Percentiles rank a stretch among this genome's conserved stretches.
Evolutionary conservation across 441 rosid species (phyloP).

Genomic region (Geranium incanum): DNA sequence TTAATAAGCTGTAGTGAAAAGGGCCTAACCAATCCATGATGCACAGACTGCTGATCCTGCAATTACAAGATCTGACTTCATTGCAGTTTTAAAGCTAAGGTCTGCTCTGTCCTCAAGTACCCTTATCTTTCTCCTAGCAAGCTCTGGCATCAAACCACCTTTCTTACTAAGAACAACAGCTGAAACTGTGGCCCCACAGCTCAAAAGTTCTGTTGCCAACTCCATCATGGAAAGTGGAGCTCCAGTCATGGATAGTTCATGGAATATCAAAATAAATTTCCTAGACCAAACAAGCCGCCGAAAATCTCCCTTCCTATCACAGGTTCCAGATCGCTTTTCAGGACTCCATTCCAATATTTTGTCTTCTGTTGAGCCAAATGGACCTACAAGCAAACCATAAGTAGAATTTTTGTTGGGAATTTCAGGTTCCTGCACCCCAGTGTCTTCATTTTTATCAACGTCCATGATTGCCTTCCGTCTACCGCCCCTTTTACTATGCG

Average conservation of each 20-base stretch:
- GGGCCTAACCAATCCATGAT: constrained; percentile 78
- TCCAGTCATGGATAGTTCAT: constrained; percentile 96
- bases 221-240: constrained; percentile 98
- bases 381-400: constrained; percentile 74
- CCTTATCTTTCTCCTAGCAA: constrained; percentile 73
- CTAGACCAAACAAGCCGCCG: constrained; percentile 94
- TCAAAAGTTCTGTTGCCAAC: constrained; percentile 87
- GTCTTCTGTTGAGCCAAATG: constrained; percentile 74
- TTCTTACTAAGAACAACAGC: constrained; percentile 87
- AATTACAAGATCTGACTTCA: constrained; percentile 90
- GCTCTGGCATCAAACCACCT: constrained; percentile 87
- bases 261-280: constrained; percentile 77
- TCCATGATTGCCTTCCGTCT: constrained; percentile 36
- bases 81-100: constrained; percentile 83
- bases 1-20: constrained; percentile 11
- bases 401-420: constrained; percentile 60
- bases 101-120: constrained; percentile 87
- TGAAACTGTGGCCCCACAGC: constrained; percentile 95
- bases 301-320: constrained; percentile 84
- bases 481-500: constrained; percentile 33
- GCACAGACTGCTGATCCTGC: constrained; percentile 98
- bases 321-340: constrained; percentile 80
- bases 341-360: constrained; percentile 81
- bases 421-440: constrained; percentile 50
- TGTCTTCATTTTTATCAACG: constrained; percentile 29